phyloP scores from a whole-genome alignment of 148 eudicot species.

The Heliamphora exappendiculata region DNA sequence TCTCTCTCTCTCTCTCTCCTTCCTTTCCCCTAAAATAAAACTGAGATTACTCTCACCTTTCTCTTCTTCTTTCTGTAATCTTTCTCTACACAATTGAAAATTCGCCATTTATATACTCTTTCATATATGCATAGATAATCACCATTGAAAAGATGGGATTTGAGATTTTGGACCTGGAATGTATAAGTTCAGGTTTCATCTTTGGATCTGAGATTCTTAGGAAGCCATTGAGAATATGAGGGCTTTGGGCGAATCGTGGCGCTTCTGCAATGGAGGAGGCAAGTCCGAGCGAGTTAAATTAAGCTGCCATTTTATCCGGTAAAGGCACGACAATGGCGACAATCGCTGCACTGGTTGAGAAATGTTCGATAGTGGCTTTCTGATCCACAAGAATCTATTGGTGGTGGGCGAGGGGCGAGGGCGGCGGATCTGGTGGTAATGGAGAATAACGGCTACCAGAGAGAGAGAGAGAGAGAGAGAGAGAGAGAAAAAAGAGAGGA shows the following conservation, averaged over 20 bases:
- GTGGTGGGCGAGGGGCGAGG: no score
- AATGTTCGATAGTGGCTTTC: constrained; percentile 50
- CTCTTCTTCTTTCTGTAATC: background rate
- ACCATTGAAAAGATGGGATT: background rate
- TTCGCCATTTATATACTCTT: background rate
- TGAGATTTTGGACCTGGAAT: background rate
- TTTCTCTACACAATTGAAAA: no score
- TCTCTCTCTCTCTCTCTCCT: no score
- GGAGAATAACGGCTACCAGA: no score
- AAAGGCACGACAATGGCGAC: constrained; percentile 68
- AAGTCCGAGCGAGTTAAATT: constrained; percentile 79
- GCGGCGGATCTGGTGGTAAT: no score
- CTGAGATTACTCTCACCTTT: background rate
- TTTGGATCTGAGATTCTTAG: constrained; percentile 14
- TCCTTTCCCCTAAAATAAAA: no score
- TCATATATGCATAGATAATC: background rate
- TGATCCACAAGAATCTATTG: constrained; percentile 70
- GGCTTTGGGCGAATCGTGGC: constrained; percentile 71
- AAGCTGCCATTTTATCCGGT: constrained; percentile 50
- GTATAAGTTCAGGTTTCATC: background rate
- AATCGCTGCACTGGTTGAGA: constrained; percentile 26
- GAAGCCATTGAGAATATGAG: constrained; percentile 27
- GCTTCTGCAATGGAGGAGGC: constrained; percentile 87
- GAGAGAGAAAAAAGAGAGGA: no score
- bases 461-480: no score